Conservation (phyloP, 768 basidiomycete genomes). For the Tremella mesenterica region DNA sequence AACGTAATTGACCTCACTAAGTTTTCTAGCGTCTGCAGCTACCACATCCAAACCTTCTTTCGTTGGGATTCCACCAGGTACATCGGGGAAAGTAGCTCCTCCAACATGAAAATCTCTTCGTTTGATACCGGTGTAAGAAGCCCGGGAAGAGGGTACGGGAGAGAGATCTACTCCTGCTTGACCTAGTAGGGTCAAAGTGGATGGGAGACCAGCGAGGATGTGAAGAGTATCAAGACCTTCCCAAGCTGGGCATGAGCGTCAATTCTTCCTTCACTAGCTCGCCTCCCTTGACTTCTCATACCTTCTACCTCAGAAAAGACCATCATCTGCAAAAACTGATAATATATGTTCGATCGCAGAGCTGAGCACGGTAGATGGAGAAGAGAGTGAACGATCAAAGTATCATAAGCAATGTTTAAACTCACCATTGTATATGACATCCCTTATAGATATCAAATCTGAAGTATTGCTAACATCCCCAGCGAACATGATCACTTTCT, state of each 20-base stretch:
- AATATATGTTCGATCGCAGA: not conserved
- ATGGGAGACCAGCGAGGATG: conserved; percentile 74
- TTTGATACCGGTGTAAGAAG: not conserved
- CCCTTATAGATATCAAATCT: conserved; percentile 59
- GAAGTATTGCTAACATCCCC: conserved; percentile 61
- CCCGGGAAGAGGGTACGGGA: not conserved
- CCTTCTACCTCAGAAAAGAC: not conserved
- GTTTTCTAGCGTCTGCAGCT: conserved; percentile 47
- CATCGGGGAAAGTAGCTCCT: not conserved
- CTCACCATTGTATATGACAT: conserved; percentile 54
- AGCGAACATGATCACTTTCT: conserved; percentile 49
- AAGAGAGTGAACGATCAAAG: not conserved
- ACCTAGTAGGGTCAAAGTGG: conserved; percentile 64
- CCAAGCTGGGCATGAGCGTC: conserved; percentile 55
- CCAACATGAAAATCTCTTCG: not conserved
- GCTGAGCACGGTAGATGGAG: not conserved
- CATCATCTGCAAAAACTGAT: not conserved
- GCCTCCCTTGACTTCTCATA: not conserved
- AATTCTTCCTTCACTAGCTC: no score
- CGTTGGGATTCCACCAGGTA: conserved; percentile 36
- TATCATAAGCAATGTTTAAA: conserved; percentile 4
- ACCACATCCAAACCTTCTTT: conserved; percentile 56
- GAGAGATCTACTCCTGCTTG: conserved; percentile 51
- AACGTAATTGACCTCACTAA: conserved; percentile 38
- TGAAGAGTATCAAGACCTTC: conserved; percentile 71